Evolutionary conservation across 352 stramenopile genomes (phyloP).

Genomic region (Globisporangium spiculum): DNA sequence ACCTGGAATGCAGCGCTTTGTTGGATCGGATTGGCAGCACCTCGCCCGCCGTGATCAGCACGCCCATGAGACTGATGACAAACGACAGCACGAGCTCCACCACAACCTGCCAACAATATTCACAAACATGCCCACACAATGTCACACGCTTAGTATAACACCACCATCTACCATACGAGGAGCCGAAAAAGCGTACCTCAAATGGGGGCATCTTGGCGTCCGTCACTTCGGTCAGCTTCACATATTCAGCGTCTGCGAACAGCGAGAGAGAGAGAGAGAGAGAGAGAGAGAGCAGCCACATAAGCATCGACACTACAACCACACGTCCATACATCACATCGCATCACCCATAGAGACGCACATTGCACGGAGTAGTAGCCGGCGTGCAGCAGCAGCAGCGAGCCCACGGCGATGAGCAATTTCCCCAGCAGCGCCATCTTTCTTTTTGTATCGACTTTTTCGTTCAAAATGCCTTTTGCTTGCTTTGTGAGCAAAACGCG

Average conservation of each 20-base stretch:
- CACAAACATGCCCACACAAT: background rate
- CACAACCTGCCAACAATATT: slow-evolving; percentile 38
- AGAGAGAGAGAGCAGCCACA: background rate
- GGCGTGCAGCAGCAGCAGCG: slow-evolving; percentile 66
- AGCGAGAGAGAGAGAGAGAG: background rate
- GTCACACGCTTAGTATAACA: background rate
- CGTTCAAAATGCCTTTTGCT: background rate
- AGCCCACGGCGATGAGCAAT: slow-evolving; percentile 62
- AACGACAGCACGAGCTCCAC: slow-evolving; percentile 71
- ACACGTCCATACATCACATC: background rate
- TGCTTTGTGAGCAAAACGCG: background rate
- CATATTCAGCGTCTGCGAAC: slow-evolving; percentile 68
- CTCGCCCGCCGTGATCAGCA: slow-evolving; percentile 67
- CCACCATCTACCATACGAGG: background rate
- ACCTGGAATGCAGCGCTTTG: slow-evolving; percentile 62
- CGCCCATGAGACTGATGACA: slow-evolving; percentile 60
- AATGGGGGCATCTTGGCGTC: slow-evolving; percentile 66
- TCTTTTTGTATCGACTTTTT: background rate
- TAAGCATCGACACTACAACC: background rate
- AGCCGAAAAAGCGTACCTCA: slow-evolving; percentile 32
- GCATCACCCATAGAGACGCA: slow-evolving; percentile 24
- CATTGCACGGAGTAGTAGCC: slow-evolving; percentile 84
- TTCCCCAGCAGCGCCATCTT: slow-evolving; percentile 62
- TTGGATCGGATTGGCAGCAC: slow-evolving; percentile 75
- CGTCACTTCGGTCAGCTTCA: slow-evolving; percentile 66